phyloP scores from a whole-genome alignment of 176 grass and related monocot genomes.

The Carex myosuroides region DNA sequence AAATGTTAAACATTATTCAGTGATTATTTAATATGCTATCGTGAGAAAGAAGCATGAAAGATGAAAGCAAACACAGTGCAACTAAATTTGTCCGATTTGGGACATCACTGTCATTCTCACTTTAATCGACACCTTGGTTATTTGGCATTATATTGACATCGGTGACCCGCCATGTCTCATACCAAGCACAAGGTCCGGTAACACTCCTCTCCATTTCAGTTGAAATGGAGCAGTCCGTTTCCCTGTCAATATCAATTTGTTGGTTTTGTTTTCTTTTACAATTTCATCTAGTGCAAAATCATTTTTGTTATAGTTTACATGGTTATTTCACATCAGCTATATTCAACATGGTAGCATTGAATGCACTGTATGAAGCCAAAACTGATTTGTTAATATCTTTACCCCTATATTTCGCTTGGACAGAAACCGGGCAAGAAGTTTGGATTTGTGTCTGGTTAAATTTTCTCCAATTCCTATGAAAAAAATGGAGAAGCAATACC shows the following conservation, averaged over 20 bases:
- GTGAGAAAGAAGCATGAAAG: conserved; percentile 13
- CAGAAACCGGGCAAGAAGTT: background rate
- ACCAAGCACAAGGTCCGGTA: background rate
- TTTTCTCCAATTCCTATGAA: background rate
- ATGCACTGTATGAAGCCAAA: too few species aligned
- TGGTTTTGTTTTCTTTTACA: background rate
- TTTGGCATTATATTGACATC: conserved; percentile 10
- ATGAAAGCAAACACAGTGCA: background rate
- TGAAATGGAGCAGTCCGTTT: background rate
- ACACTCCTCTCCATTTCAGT: background rate
- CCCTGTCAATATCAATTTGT: background rate
- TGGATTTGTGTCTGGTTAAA: background rate
- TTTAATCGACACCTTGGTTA: conserved; percentile 9
- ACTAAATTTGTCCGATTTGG: conserved; percentile 20
- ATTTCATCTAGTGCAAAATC: background rate
- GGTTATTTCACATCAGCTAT: background rate
- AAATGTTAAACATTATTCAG: background rate
- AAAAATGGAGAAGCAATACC: background rate
- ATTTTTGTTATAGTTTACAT: background rate
- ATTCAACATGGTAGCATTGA: too few species aligned
- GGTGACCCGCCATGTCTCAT: background rate
- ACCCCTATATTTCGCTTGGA: background rate
- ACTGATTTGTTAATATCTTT: too few species aligned
- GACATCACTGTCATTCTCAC: conserved; percentile 13
- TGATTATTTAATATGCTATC: background rate